Evolutionary conservation across 345 rosid species (phyloP).

Genomic region (Populus pruinosa): DNA sequence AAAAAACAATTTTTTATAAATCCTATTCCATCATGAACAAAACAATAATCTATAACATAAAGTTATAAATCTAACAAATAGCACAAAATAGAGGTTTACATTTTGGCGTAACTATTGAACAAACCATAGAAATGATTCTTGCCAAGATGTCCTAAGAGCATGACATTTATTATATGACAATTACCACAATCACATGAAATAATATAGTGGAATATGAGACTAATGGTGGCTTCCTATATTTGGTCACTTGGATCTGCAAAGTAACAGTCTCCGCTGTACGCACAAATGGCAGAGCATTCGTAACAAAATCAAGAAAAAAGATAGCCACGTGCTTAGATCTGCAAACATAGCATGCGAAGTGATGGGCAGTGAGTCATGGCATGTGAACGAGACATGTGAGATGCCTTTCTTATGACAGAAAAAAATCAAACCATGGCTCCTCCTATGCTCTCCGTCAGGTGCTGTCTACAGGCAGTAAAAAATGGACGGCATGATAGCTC

Average conservation of each 20-base stretch:
- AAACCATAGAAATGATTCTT: too few relatives aligned
- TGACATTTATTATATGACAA: neutral
- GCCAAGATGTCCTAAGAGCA: too few relatives aligned
- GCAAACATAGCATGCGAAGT: neutral
- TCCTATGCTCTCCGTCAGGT: too few relatives aligned
- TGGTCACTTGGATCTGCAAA: neutral
- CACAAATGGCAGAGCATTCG: neutral
- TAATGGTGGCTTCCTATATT: neutral
- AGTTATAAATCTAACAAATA: too few relatives aligned
- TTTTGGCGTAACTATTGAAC: too few relatives aligned
- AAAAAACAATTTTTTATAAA: too few relatives aligned
- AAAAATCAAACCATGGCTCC: neutral
- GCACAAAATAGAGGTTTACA: too few relatives aligned
- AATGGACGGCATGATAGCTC: too few relatives aligned
- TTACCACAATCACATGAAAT: neutral
- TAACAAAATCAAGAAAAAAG: neutral
- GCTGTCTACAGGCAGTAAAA: too few relatives aligned
- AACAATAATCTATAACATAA: too few relatives aligned
- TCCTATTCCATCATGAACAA: too few relatives aligned
- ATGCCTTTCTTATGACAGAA: neutral
- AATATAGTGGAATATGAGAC: neutral
- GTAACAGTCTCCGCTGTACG: neutral
- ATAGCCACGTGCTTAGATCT: neutral
- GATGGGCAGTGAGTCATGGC: neutral
- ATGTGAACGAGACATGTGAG: constrained; percentile 1